phyloP scores from a whole-genome alignment of 169 alveolate species.

The Plasmodium cynomolgi region DNA sequence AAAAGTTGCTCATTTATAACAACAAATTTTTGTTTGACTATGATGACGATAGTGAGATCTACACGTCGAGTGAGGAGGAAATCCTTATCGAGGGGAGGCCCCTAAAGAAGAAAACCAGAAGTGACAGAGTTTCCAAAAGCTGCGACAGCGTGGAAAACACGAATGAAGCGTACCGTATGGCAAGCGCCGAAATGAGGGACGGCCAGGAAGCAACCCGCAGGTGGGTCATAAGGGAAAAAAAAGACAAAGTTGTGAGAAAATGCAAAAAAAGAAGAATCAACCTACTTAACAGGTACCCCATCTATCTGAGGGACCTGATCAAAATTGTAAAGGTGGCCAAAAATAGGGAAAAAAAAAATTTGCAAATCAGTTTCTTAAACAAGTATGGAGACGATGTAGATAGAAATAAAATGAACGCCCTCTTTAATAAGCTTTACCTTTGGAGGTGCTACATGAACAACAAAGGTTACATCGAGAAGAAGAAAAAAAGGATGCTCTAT shows the following conservation, averaged over 20 bases:
- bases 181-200: background rate
- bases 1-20: conserved; percentile 23
- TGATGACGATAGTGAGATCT: conserved; percentile 71
- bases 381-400: conserved; percentile 22
- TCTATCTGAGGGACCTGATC: conserved; percentile 60
- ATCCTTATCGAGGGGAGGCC: conserved; percentile 36
- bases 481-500: conserved; percentile 42
- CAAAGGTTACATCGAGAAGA: conserved; percentile 29
- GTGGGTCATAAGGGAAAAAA: background rate
- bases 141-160: background rate
- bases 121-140: background rate
- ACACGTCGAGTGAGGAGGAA: conserved; percentile 75
- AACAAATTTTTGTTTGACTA: conserved; percentile 65
- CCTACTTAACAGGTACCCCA: conserved; percentile 53
- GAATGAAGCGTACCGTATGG: background rate
- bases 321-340: conserved; percentile 54
- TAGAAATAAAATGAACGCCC: conserved; percentile 18
- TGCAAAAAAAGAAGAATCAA: conserved; percentile 46
- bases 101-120: background rate
- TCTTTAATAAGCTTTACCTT: conserved; percentile 34
- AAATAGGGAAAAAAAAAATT: conserved; percentile 40
- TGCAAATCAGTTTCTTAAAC: conserved; percentile 34
- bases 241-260: background rate
- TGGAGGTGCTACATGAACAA: conserved; percentile 32
- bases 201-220: background rate